Evolutionary conservation across 1,284 basidiomycete species (phyloP).

Genomic region (Fomitopsis pinicola): DNA sequence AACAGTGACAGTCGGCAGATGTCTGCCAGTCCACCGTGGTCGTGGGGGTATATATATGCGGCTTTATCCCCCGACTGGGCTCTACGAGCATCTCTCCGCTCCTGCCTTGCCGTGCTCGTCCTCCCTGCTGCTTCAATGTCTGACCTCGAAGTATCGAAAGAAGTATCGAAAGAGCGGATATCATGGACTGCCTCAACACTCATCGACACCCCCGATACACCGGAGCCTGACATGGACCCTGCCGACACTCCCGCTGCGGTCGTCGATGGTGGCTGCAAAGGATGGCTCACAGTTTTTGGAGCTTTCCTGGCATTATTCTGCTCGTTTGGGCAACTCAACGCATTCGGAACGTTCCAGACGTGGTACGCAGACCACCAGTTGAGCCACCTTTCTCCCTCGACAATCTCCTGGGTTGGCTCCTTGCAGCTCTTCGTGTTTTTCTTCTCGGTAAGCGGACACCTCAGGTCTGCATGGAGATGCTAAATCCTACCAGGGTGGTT

Average conservation of each 20-base stretch:
- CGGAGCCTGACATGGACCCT: not conserved
- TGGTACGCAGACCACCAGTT: slow-evolving; percentile 41
- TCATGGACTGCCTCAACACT: not conserved
- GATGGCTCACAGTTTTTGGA: slow-evolving; percentile 33
- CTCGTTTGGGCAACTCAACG: slow-evolving; percentile 34
- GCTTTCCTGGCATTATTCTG: slow-evolving; percentile 33
- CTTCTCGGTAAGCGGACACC: slow-evolving; percentile 29
- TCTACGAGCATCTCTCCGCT: not conserved
- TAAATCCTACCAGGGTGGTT: slow-evolving; percentile 24
- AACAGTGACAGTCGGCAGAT: not conserved
- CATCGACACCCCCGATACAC: not conserved
- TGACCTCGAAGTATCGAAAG: not conserved
- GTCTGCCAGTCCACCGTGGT: not conserved
- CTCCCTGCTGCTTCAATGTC: not conserved
- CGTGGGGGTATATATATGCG: not conserved
- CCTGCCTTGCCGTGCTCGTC: not conserved
- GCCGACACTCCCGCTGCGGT: not conserved
- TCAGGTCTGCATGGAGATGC: not conserved
- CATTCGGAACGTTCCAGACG: slow-evolving; percentile 38
- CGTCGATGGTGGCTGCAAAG: slow-evolving; percentile 29
- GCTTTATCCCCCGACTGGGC: not conserved
- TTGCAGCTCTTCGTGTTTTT: slow-evolving; percentile 38
- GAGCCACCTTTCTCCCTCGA: slow-evolving; percentile 28
- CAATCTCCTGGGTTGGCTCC: slow-evolving; percentile 46
- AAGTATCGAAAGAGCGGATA: not conserved